Percentiles rank a stretch among this genome's conserved stretches.
phyloP scores from a whole-genome alignment of 2,329 filamentous ascomycete genomes.

The Beauveria rudraprayagi region DNA sequence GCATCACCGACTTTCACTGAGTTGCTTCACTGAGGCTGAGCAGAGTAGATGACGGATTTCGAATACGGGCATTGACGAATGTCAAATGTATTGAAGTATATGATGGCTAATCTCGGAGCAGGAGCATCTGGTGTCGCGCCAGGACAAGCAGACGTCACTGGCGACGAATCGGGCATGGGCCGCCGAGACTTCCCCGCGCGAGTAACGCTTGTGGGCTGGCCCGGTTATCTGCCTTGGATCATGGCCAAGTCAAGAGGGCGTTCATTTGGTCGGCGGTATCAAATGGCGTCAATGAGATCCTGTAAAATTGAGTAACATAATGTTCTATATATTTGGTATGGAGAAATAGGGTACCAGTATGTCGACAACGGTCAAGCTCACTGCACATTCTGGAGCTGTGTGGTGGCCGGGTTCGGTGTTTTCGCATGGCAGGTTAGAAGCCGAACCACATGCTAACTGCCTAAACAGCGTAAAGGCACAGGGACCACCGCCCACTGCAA shows the following conservation, averaged over 20 bases:
- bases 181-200: conserved; percentile 6
- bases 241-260: neutral
- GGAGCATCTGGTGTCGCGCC: neutral
- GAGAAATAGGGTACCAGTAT: neutral
- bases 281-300: neutral
- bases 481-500: neutral
- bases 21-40: neutral
- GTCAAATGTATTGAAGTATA: neutral
- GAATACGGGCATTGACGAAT: neutral
- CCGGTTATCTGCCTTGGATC: neutral
- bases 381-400: neutral
- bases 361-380: neutral
- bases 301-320: neutral
- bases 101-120: neutral
- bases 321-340: neutral
- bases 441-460: neutral
- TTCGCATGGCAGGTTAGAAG: neutral
- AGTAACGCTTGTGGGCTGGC: neutral
- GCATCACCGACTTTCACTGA: neutral
- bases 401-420: neutral
- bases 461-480: too few species aligned
- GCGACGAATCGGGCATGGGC: conserved; percentile 2
- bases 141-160: neutral
- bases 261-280: neutral
- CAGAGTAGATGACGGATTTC: neutral